Evolutionary conservation across 1,284 basidiomycete genomes (phyloP), one percentile per base, ranked within the genome.

Genomic region (Moniliophthora roreri): DNA sequence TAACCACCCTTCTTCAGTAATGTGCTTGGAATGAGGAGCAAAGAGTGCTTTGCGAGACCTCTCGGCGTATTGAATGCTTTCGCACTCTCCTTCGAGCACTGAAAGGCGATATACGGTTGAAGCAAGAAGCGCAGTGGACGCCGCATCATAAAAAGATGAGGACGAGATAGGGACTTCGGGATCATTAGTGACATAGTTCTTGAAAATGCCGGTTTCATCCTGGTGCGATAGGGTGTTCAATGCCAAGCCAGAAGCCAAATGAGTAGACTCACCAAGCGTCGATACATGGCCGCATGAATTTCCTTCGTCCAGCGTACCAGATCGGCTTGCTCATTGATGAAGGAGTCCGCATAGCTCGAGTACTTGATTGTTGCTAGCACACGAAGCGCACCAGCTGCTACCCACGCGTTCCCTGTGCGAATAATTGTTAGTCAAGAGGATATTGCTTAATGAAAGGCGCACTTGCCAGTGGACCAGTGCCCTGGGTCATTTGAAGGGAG

Each of bases 341-440:
- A 73, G 1, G 69, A 63, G 18, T 69, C 65, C 1, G 78, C 72
- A 55, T 76, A 88, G 44, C 76, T 69, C 1, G 88, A 89, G 51
- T 83, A 75, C 58, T 80, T 71, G 53, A 93, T 85, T 3, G 89
- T 91, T 0, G 81, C 85, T 1, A 89, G 72, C 0, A 93, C 91
- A 15, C 91, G 84, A 4, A 91, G 74, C 79, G 93, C 93, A 0
- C 92, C 93, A 3, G 87, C 89, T 0, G 89, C 85, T 0, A 86
- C 91, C 93, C 92, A 95, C 0, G 77, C 91, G 52, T 94, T 93
- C 0, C 93, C 91, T 87, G 45, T 8, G 23, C 39, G 18, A 8
- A 37, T 16, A 16, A 13, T 2, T 11, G 4, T 13, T 16, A 37
- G 13, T 4, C 4, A 37, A 16, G 13, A 37, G 36, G 13, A 37